Evolutionary conservation across 2,329 filamentous ascomycete species (phyloP).

Genomic region (Talaromyces amestolkiae): DNA sequence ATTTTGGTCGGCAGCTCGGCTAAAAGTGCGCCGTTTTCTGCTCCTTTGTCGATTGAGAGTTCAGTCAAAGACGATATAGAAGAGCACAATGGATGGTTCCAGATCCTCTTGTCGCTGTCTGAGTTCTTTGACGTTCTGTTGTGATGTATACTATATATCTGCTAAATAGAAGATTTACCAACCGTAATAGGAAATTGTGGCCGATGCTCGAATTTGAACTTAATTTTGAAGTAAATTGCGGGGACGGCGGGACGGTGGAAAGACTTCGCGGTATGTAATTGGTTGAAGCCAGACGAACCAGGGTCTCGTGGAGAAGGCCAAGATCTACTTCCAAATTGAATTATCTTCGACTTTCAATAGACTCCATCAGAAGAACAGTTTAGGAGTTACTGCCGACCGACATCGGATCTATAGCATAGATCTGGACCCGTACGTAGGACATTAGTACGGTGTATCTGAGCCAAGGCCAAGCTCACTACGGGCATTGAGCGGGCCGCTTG

Average conservation of each 20-base stretch:
- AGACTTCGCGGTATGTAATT: neutral
- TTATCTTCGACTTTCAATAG: neutral
- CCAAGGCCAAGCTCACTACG: neutral
- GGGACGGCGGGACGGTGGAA: neutral
- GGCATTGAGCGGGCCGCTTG: neutral
- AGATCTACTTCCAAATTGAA: neutral
- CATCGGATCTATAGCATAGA: neutral
- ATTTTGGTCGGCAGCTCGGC: conserved; percentile 35
- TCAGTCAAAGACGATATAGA: neutral
- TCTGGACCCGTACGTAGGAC: neutral
- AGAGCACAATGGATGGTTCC: neutral
- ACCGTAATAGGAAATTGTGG: neutral
- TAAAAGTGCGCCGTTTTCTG: neutral
- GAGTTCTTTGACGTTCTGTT: conserved; percentile 2
- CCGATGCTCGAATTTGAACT: neutral
- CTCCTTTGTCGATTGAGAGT: neutral
- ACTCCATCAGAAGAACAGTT: neutral
- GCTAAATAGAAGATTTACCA: neutral
- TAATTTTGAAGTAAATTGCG: neutral
- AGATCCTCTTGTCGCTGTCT: neutral
- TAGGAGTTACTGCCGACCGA: neutral
- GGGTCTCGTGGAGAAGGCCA: neutral
- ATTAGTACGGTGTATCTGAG: no score
- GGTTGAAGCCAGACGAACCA: neutral
- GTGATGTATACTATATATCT: neutral